phyloP scores from a whole-genome alignment of 306 rosid species.

The Trifolium subterraneum region DNA sequence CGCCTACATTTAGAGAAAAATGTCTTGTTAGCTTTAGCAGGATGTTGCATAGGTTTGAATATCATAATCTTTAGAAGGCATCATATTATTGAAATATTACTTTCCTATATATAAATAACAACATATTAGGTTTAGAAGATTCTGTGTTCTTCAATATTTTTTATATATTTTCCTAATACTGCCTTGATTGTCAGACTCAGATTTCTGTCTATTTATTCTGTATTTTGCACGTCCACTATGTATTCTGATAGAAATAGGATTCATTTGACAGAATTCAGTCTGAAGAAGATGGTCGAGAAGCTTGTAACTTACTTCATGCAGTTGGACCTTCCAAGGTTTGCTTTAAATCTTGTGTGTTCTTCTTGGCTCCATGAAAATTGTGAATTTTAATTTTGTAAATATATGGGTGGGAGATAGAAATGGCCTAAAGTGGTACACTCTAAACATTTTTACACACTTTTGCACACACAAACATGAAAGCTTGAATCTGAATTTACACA shows the following conservation, averaged over 20 bases:
- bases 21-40: slow-evolving; percentile 23
- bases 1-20: neutral
- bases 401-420: neutral
- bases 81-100: slow-evolving; percentile 23
- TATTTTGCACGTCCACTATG: slow-evolving; percentile 14
- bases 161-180: neutral
- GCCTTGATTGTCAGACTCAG: neutral
- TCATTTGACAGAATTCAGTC: slow-evolving; percentile 66
- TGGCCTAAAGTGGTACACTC: slow-evolving; percentile 4
- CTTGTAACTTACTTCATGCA: slow-evolving; percentile 81
- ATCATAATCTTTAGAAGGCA: slow-evolving; percentile 22
- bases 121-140: slow-evolving; percentile 18
- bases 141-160: slow-evolving; percentile 14
- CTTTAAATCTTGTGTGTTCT: neutral
- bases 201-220: slow-evolving; percentile 2
- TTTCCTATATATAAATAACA: slow-evolving; percentile 6
- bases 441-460: neutral
- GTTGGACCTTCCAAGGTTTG: slow-evolving; percentile 83
- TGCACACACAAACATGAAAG: neutral
- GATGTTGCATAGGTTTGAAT: slow-evolving; percentile 3
- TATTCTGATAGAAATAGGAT: neutral
- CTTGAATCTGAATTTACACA: slow-evolving; percentile 1
- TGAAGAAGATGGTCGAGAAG: slow-evolving; percentile 79
- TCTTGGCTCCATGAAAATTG: slow-evolving; percentile 1
- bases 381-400: slow-evolving; percentile 2